A percentile compares a stretch with the other conserved stretches of the same genome.
phyloP scores from a whole-genome alignment of 2,329 filamentous ascomycete species.

The Coniochaeta ligniaria region DNA sequence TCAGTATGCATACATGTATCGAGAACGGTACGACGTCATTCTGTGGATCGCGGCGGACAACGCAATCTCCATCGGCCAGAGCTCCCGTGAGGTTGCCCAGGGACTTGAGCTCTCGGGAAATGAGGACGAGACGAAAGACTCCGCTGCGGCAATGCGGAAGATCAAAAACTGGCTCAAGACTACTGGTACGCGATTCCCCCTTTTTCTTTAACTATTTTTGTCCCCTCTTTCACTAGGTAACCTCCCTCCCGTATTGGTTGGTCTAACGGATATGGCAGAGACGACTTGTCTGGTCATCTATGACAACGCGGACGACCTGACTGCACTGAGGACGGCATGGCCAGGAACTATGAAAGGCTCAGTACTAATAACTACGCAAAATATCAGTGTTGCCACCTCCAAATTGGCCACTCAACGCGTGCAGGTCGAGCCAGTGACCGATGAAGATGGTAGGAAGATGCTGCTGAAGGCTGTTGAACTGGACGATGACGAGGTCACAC shows the following conservation, averaged over 20 bases:
- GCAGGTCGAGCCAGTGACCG: neutral
- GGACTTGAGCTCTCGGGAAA: neutral
- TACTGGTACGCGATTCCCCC: neutral
- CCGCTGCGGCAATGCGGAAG: neutral
- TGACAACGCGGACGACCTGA: neutral
- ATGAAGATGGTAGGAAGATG: neutral
- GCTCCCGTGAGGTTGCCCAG: neutral
- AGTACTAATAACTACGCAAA: neutral
- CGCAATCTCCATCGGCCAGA: neutral
- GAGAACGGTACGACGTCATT: neutral
- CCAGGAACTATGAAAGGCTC: neutral
- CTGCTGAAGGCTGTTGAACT: neutral
- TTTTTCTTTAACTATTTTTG: neutral
- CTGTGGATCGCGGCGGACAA: neutral
- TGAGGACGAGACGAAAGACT: neutral
- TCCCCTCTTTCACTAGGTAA: no score
- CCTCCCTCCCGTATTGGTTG: no score
- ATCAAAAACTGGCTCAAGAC: neutral
- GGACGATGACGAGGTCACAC: neutral
- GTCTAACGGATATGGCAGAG: neutral
- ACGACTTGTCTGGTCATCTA: neutral
- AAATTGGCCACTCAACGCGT: neutral
- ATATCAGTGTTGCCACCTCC: neutral
- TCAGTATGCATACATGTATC: neutral
- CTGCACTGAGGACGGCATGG: neutral